phyloP scores from a whole-genome alignment of 2,329 filamentous ascomycete genomes.

The Beauveria sp. region DNA sequence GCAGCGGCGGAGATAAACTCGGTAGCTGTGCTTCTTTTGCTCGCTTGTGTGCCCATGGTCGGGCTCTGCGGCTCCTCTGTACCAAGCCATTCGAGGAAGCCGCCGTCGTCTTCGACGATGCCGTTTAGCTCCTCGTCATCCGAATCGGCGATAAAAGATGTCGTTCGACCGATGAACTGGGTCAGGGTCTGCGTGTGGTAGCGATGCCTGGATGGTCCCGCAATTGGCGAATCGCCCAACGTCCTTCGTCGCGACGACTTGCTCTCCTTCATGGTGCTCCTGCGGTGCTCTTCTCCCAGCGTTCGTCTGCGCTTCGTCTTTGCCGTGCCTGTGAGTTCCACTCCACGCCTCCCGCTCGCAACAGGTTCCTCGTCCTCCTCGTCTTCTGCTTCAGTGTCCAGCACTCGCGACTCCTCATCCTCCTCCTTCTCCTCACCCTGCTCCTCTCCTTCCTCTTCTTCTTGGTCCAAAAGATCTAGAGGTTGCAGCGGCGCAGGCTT shows the following conservation, averaged over 20 bases:
- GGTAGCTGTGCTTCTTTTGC: neutral
- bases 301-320: slow-evolving; percentile 22
- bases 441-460: slow-evolving; percentile 12
- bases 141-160: slow-evolving; percentile 28
- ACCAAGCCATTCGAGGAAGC: slow-evolving; percentile 27
- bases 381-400: slow-evolving; percentile 15
- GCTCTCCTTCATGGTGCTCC: slow-evolving; percentile 15
- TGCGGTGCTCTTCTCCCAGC: slow-evolving; percentile 18
- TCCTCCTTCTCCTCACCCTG: slow-evolving; percentile 14
- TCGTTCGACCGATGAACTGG: slow-evolving; percentile 25
- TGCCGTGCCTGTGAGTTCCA: neutral
- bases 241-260: slow-evolving; percentile 16
- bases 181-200: slow-evolving; percentile 37
- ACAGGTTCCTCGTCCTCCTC: neutral
- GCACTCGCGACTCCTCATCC: slow-evolving; percentile 18
- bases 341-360: slow-evolving; percentile 7
- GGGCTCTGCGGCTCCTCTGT: slow-evolving; percentile 18
- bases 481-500: neutral
- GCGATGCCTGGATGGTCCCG: slow-evolving; percentile 16
- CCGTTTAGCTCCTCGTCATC: slow-evolving; percentile 27
- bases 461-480: neutral
- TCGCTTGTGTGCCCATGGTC: slow-evolving; percentile 13
- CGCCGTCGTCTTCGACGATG: slow-evolving; percentile 15
- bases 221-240: slow-evolving; percentile 9
- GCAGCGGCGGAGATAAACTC: neutral